Evolutionary conservation across 805 yeast genomes (phyloP), one percentile per base, ranked within the genome.

Genomic region (Ogataea wickerhamii): DNA sequence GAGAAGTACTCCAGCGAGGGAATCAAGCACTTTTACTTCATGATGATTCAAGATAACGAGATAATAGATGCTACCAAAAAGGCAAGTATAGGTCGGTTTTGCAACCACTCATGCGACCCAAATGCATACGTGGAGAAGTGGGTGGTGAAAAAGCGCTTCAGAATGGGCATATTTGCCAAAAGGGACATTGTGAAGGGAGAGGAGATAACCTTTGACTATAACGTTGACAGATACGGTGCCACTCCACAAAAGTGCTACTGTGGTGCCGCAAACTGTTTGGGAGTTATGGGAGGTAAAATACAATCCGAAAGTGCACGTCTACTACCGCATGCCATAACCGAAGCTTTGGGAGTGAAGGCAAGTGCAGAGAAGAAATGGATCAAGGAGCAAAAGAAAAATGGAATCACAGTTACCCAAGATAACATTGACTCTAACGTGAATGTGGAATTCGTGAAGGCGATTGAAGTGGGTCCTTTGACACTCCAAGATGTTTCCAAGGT

Each of bases 211-310:
- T 84, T 84, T 60, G 89, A 84, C 56, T 91, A 91, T 61, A 91
- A 91, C 54, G 98, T 93, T 23, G 98, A 91, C 62, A 71, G 98
- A 46, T 91, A 89, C 59, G 98, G 98, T 21, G 95, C 97, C 2
- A 82, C 80, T 41, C 87, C 94, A 11, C 98, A 93, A 64, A 83
- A 85, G 22, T 91, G 98, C 64, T 85, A 84, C 62, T 91, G 98
- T 66, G 96, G 95, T 3, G 94, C 88, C 48, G 71, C 83, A 20
- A 89, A 87, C 61, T 91, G 98, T 72, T 73, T 87, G 29, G 96
- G 97, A 23, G 82, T 83, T 48, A 77, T 91, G 68, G 98, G 98
- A 48, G 98, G 98, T 34, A 89, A 88, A 61, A 91, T 96, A 2
- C 98, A 93, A 65, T 88, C 98, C 2, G 95, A 88, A 50, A 85